Percentiles rank a stretch among this genome's conserved stretches.
phyloP scores from a whole-genome alignment of 2,329 filamentous ascomycete genomes.

The Eutypella sp. region DNA sequence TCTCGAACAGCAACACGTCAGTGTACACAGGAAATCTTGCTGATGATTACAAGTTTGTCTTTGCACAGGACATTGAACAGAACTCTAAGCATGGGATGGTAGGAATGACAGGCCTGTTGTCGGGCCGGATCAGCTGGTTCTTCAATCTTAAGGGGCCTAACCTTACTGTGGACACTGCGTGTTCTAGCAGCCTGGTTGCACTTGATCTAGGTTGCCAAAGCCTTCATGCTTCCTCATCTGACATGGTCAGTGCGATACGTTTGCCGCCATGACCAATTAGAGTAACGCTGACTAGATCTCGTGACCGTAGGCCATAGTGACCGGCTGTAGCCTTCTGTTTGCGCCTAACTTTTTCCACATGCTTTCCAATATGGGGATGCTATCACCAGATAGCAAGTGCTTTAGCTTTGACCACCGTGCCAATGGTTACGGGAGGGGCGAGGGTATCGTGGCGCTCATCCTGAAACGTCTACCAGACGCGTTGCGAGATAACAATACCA shows the following conservation, averaged over 20 bases:
- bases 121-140: constrained; percentile 10
- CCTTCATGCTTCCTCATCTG: neutral
- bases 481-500: neutral
- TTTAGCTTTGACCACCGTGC: neutral
- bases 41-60: constrained; percentile 5
- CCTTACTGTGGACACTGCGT: constrained; percentile 8
- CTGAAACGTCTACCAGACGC: neutral
- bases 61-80: constrained; percentile 3
- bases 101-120: constrained; percentile 3
- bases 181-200: constrained; percentile 6
- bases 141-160: constrained; percentile 8
- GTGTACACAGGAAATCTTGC: constrained; percentile 10
- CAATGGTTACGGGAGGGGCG: neutral
- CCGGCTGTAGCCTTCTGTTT: neutral
- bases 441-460: neutral
- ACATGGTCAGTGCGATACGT: neutral
- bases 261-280: too few relatives aligned
- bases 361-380: neutral
- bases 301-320: neutral
- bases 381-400: neutral
- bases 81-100: constrained; percentile 3
- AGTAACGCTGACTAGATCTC: neutral
- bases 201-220: constrained; percentile 8
- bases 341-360: neutral
- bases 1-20: constrained; percentile 2